These are phyloP conservation scores for Cladophialophora chaetospira DNA, from an alignment of 2,329 filamentous ascomycete species.

Conservation along the genomic window DNA sequence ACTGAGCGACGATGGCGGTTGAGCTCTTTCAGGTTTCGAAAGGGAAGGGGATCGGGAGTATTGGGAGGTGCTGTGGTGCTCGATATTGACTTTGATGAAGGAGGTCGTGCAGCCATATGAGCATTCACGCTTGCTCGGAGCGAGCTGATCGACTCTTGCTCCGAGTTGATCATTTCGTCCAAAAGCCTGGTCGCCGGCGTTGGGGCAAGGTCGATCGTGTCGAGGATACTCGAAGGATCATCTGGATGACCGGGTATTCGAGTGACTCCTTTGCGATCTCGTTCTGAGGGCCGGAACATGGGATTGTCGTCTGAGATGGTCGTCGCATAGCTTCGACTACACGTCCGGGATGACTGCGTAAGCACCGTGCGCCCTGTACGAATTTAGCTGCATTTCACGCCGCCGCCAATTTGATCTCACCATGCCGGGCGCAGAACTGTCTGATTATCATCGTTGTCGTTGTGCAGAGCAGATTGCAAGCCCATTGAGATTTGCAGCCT, in stretches of 20 bases:
- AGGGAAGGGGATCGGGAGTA: constrained; percentile 5
- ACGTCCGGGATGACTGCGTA: constrained; percentile 21
- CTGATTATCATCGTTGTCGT: constrained; percentile 31
- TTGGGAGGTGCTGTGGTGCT: neutral
- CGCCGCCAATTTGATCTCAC: constrained; percentile 13
- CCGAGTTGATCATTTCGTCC: constrained; percentile 17
- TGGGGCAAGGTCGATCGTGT: constrained; percentile 22
- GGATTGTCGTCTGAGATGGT: constrained; percentile 24
- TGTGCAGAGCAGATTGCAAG: neutral
- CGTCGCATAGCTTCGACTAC: constrained; percentile 24
- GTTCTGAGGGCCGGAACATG: constrained; percentile 24
- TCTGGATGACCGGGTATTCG: constrained; percentile 30
- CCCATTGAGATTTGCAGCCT: neutral
- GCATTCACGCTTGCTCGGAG: constrained; percentile 27
- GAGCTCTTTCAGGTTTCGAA: constrained; percentile 14
- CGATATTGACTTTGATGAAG: neutral
- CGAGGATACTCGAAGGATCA: constrained; percentile 30
- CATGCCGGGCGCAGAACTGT: constrained; percentile 33
- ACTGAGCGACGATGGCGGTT: constrained; percentile 16
- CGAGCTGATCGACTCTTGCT: constrained; percentile 19
- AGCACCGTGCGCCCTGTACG: constrained; percentile 30
- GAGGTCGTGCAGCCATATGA: constrained; percentile 19
- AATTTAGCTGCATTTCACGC: constrained; percentile 2
- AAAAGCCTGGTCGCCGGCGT: constrained; percentile 15
- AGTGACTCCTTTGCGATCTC: constrained; percentile 19